A percentile compares a stretch with the other conserved stretches of the same genome.
Conservation (phyloP, 768 basidiomycete species). For the Hortiboletus campestris region DNA sequence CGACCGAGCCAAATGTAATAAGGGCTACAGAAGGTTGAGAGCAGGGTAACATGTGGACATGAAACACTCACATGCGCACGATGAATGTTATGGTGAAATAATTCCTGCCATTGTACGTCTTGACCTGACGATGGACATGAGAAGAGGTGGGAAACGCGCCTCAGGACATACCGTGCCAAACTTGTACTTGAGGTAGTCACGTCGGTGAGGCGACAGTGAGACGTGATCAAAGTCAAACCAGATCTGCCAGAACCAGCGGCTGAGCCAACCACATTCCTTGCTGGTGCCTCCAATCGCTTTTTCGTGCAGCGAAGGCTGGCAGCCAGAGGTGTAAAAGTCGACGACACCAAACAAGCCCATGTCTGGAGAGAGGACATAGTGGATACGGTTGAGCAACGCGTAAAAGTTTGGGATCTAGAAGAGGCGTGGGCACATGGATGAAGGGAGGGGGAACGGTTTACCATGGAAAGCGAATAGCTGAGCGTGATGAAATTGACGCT, state of each 20-base stretch:
- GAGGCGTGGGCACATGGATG: not conserved
- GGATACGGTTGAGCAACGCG: slow-evolving; percentile 63
- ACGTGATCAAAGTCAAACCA: slow-evolving; percentile 63
- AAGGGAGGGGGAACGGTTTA: slow-evolving; percentile 14
- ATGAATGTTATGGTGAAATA: slow-evolving; percentile 64
- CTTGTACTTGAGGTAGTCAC: slow-evolving; percentile 77
- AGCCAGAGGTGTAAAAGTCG: slow-evolving; percentile 69
- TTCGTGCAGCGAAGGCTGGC: slow-evolving; percentile 53
- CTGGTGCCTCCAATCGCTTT: slow-evolving; percentile 62
- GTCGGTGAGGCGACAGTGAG: slow-evolving; percentile 52
- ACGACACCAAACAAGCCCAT: slow-evolving; percentile 62
- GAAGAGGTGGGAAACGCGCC: not conserved
- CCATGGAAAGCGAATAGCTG: slow-evolving; percentile 60
- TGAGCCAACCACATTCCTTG: slow-evolving; percentile 60
- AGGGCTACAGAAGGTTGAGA: slow-evolving; percentile 36
- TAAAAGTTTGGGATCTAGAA: slow-evolving; percentile 60
- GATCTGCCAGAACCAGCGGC: slow-evolving; percentile 78
- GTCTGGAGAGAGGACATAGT: slow-evolving; percentile 58
- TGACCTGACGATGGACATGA: slow-evolving; percentile 37
- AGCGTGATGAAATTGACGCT: slow-evolving; percentile 53
- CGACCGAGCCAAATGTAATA: slow-evolving; percentile 79
- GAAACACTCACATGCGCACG: slow-evolving; percentile 51
- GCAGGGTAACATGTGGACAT: not conserved
- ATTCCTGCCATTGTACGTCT: slow-evolving; percentile 72
- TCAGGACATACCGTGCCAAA: slow-evolving; percentile 59